These are phyloP conservation scores for Aspergillus alliaceus DNA, from an alignment of 2,329 filamentous ascomycete species.

Conservation along the genomic window DNA sequence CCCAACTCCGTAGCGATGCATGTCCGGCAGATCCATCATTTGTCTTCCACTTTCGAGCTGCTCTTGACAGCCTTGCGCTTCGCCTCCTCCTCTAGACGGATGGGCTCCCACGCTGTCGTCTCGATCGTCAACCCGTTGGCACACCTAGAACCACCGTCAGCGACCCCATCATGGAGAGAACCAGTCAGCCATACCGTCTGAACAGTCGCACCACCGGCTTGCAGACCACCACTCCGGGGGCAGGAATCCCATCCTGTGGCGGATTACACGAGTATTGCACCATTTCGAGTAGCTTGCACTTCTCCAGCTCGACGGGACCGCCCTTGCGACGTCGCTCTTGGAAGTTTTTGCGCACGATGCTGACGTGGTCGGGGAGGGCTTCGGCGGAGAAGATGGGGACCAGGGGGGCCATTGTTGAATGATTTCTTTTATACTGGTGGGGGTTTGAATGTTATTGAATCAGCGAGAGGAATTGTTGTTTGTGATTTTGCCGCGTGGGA, in stretches of 20 bases:
- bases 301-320: conserved; percentile 49
- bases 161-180: neutral
- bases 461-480: neutral
- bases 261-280: conserved; percentile 64
- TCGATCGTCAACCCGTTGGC: conserved; percentile 59
- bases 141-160: conserved; percentile 35
- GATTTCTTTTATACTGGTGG: neutral
- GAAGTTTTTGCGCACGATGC: conserved; percentile 46
- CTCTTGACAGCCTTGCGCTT: conserved; percentile 22
- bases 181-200: conserved; percentile 50
- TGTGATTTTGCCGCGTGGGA: neutral
- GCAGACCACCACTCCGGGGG: conserved; percentile 51
- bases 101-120: conserved; percentile 60
- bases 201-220: conserved; percentile 60
- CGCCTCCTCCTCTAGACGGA: conserved; percentile 31
- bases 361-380: conserved; percentile 52
- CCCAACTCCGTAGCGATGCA: conserved; percentile 16
- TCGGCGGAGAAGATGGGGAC: conserved; percentile 54
- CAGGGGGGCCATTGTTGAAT: conserved; percentile 55
- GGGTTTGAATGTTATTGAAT: neutral
- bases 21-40: conserved; percentile 7
- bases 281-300: conserved; percentile 60
- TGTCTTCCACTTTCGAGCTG: conserved; percentile 17
- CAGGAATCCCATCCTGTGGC: conserved; percentile 42
- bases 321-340: conserved; percentile 54